Base-by-base conservation (phyloP, 2,329 filamentous ascomycete genomes). In the Pseudopithomyces chartarum region DNA sequence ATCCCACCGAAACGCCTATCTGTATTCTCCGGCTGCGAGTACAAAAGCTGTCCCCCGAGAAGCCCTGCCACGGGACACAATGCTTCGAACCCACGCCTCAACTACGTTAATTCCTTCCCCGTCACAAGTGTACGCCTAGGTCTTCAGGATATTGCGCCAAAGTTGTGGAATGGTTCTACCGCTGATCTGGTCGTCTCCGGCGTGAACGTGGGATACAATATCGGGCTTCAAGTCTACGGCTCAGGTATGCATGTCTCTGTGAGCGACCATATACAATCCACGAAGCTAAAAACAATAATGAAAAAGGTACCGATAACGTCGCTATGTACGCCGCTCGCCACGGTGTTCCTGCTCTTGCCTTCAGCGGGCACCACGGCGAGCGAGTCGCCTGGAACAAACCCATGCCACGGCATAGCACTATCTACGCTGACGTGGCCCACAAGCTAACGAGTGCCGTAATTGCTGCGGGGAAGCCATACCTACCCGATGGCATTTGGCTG, bases 31-130 rank as follows among this genome's bases (percentile, higher is more conserved):
- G 68, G 84, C 0, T 91, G 89, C 68, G 75, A 90, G 83, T 73
- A 67, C 83, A 68, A 84, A 79, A 86, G 83, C 67, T 91, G 88
- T 66, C 79, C 85, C 0, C 74, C 81, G 8, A 78, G 80, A 61
- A 85, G 82, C 65, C 82, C 83, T 1, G 76, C 86, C 1, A 78
- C 79, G 15, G 88, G 88, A 38, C 71, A 74, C 62, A 88, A 90
- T 66, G 73, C 77, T 8, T 81, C 82, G 0, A 78, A 84, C 57
- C 78, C 84, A 0, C 81, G 84, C 4, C 80, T 90, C 44, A 88
- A 90, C 79, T 91, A 88, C 80, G 88, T 91, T 56, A 91, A 91
- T 77, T 87, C 85, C 0, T 90, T 79, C 74, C 87, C 88, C 0
- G 85, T 85, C 1, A 90, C 87, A 0, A 79, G 85, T 1, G 85